A percentile compares a stretch with the other conserved stretches of the same genome.
Evolutionary conservation across 768 basidiomycete species (phyloP).

Genomic region (Aureoboletus auriporus): DNA sequence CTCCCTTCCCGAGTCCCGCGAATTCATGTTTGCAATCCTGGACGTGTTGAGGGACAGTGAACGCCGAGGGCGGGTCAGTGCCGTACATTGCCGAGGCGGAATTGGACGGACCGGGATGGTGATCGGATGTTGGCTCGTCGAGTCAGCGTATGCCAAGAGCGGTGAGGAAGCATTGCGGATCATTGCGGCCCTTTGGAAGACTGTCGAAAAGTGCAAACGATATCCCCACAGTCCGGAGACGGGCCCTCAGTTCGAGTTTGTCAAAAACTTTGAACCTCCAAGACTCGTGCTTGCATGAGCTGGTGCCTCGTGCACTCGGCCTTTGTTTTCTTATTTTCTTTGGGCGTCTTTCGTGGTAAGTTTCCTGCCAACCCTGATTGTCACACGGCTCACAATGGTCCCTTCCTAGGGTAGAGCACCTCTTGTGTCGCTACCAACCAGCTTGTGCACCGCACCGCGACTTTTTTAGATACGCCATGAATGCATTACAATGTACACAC

Average conservation of each 20-base stretch:
- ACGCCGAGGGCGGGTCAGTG: constrained; percentile 52
- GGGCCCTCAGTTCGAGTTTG: constrained; percentile 74
- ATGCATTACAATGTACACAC: constrained; percentile 27
- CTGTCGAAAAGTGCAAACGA: constrained; percentile 71
- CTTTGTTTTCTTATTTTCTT: background rate
- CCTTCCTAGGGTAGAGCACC: constrained; percentile 1
- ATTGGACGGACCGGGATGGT: constrained; percentile 66
- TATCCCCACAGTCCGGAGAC: constrained; percentile 80
- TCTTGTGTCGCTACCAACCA: background rate
- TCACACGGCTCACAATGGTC: background rate
- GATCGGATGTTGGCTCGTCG: constrained; percentile 74
- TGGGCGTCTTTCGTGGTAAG: constrained; percentile 4
- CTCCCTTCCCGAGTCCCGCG: constrained; percentile 54
- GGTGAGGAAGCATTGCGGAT: constrained; percentile 62
- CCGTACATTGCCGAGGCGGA: constrained; percentile 78
- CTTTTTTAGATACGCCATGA: constrained; percentile 8
- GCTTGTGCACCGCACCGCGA: background rate
- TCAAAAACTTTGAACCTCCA: constrained; percentile 48
- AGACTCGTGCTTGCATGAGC: constrained; percentile 17
- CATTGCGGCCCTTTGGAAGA: constrained; percentile 67
- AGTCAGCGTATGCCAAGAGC: constrained; percentile 56
- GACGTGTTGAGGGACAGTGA: constrained; percentile 59
- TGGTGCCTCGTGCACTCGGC: background rate
- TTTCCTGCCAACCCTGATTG: background rate
- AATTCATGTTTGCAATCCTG: constrained; percentile 58